Evolutionary conservation across 1,284 basidiomycete species (phyloP).

Genomic region (Austropuccinia psidii): DNA sequence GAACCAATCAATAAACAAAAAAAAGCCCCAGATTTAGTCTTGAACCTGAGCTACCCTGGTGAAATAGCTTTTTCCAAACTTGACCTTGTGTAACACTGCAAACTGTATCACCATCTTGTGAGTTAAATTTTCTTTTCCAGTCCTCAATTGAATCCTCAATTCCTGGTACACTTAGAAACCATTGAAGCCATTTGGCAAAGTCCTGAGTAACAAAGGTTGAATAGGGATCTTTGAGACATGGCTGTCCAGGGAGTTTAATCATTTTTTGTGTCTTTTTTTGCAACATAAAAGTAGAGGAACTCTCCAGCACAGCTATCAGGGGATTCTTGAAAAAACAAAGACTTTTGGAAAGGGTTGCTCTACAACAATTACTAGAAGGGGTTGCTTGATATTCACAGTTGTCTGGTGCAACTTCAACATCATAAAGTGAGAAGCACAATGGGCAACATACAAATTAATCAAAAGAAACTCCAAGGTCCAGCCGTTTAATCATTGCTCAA

Average conservation of each 20-base stretch:
- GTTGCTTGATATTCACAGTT: neutral
- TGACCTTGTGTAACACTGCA: neutral
- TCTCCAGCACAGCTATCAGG: neutral
- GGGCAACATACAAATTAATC: conserved; percentile 2
- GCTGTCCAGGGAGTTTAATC: neutral
- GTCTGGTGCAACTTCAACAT: neutral
- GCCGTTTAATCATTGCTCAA: too few species aligned
- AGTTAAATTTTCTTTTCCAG: neutral
- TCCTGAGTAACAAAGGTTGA: neutral
- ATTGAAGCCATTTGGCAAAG: neutral
- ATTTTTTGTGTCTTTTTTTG: neutral
- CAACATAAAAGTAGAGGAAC: neutral
- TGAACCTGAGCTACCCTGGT: neutral
- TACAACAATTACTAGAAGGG: neutral
- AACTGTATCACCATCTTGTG: too few species aligned
- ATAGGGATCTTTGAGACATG: neutral
- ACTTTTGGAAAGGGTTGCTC: too few species aligned
- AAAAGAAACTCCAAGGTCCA: too few species aligned
- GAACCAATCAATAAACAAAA: too few species aligned
- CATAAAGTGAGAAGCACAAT: neutral
- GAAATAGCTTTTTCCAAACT: neutral
- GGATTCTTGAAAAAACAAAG: too few species aligned
- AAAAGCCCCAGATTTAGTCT: neutral
- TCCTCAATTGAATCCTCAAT: conserved; percentile 18
- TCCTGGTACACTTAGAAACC: neutral